A percentile compares a stretch with the other conserved stretches of the same genome.
These are phyloP conservation scores for Pogostemon cablin DNA, from an alignment of 257 asterid genomes.

Conservation along the genomic window DNA sequence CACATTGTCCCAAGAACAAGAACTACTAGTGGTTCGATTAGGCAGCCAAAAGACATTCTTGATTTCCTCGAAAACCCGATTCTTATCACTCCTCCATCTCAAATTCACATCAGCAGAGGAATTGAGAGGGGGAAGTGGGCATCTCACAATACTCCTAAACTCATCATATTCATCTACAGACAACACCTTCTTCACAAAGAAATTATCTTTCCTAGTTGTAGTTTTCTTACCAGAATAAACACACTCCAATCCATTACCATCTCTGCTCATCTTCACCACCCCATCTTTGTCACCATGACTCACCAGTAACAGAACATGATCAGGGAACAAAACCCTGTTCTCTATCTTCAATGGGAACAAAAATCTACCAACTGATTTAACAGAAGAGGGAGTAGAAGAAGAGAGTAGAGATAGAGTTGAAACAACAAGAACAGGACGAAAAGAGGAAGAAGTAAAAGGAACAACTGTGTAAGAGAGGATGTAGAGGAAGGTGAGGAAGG, in stretches of 20 bases:
- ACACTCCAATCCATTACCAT: slow-evolving; percentile 53
- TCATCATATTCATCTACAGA: slow-evolving; percentile 77
- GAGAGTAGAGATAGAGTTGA: slow-evolving; percentile 65
- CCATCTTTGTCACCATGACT: slow-evolving; percentile 34
- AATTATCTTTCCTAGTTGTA: not conserved
- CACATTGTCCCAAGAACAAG: slow-evolving; percentile 76
- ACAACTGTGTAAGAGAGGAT: slow-evolving; percentile 44
- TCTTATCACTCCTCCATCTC: slow-evolving; percentile 39
- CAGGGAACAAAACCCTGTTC: slow-evolving; percentile 78
- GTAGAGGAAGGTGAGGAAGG: slow-evolving; percentile 54
- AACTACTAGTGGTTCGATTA: slow-evolving; percentile 38
- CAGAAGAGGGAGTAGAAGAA: slow-evolving; percentile 42
- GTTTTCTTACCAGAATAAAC: slow-evolving; percentile 42
- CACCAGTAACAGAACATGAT: slow-evolving; percentile 70
- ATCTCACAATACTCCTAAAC: slow-evolving; percentile 62
- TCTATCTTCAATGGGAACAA: slow-evolving; percentile 48
- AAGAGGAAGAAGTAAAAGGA: slow-evolving; percentile 56
- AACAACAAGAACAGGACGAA: slow-evolving; percentile 70
- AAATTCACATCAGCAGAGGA: slow-evolving; percentile 55
- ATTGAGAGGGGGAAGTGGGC: slow-evolving; percentile 68
- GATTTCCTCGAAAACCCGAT: slow-evolving; percentile 26
- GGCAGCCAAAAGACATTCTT: slow-evolving; percentile 31
- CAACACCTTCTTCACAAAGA: slow-evolving; percentile 44
- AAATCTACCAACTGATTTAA: slow-evolving; percentile 42
- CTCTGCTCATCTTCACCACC: slow-evolving; percentile 28